Conservation (phyloP, 306 rosid genomes). For the Pachyrhizus erosus region DNA sequence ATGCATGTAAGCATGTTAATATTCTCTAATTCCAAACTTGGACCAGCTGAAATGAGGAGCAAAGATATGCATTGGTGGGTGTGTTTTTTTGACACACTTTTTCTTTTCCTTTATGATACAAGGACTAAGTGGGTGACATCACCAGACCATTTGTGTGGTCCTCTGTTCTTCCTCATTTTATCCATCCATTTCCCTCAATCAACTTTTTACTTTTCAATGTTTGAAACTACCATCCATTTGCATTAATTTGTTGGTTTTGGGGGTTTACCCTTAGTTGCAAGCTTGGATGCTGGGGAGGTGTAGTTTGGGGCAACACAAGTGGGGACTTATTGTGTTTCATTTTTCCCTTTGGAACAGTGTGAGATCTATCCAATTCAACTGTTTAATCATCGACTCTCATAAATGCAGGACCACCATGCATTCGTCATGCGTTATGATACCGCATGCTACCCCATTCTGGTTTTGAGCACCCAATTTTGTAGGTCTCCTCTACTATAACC, state of each 20-base stretch:
- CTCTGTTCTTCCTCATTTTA: constrained; percentile 31
- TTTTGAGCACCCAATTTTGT: constrained; percentile 29
- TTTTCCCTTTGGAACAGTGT: constrained; percentile 34
- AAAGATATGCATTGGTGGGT: constrained; percentile 45
- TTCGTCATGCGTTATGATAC: constrained; percentile 60
- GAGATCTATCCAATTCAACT: constrained; percentile 27
- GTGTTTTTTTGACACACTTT: constrained; percentile 37
- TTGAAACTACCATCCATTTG: constrained; percentile 29
- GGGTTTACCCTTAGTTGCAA: constrained; percentile 29
- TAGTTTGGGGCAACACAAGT: constrained; percentile 38
- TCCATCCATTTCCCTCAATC: constrained; percentile 37
- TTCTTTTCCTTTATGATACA: constrained; percentile 26
- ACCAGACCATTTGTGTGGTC: constrained; percentile 59
- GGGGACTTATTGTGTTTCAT: constrained; percentile 27
- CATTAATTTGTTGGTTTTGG: constrained; percentile 32
- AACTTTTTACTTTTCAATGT: constrained; percentile 34
- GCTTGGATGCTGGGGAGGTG: constrained; percentile 39
- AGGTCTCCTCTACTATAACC: constrained; percentile 23
- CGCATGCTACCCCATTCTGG: constrained; percentile 50
- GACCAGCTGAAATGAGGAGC: constrained; percentile 48
- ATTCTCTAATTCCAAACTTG: constrained; percentile 11
- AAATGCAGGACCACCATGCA: constrained; percentile 53
- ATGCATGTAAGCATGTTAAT: neutral
- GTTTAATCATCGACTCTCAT: constrained; percentile 32
- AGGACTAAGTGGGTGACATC: constrained; percentile 54